Conservation (phyloP, 371 early-diverging fungal genomes). For the Mortierella sp. region DNA sequence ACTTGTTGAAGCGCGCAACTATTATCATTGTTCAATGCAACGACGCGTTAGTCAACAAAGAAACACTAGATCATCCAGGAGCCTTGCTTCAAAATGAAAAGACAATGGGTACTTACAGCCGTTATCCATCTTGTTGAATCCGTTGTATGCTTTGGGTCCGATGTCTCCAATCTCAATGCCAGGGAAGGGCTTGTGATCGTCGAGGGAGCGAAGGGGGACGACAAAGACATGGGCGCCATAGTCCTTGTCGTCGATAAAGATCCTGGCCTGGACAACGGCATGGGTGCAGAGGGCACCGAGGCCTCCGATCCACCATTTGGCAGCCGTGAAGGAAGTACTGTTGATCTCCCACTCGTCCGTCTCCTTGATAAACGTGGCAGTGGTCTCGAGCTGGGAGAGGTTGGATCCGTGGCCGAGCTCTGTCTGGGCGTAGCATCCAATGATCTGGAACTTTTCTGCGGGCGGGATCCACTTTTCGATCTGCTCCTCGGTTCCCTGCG, state of each 20-base stretch:
- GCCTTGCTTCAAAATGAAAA: too few species aligned
- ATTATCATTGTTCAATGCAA: not conserved
- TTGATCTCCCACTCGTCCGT: conserved; percentile 89
- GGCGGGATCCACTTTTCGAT: conserved; percentile 78
- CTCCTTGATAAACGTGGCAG: conserved; percentile 85
- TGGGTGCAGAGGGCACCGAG: conserved; percentile 69
- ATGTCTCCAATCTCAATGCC: conserved; percentile 91
- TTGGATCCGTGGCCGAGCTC: conserved; percentile 73
- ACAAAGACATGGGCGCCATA: conserved; percentile 87
- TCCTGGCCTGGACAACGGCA: conserved; percentile 87
- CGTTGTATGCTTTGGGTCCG: conserved; percentile 83
- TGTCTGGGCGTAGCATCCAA: conserved; percentile 90
- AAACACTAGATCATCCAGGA: too few species aligned
- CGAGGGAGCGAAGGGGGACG: conserved; percentile 84
- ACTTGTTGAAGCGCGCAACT: conserved; percentile 66
- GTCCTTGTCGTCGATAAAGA: conserved; percentile 81
- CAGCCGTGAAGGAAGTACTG: conserved; percentile 78
- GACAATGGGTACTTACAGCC: not conserved
- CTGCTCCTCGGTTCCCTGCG: conserved; percentile 84
- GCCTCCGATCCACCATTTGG: conserved; percentile 95
- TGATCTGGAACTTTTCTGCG: conserved; percentile 78
- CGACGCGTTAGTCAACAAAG: not conserved
- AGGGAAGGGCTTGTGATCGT: conserved; percentile 79
- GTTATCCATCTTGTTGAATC: conserved; percentile 79
- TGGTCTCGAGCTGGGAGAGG: conserved; percentile 89